Evolutionary conservation across 2,329 filamentous ascomycete species (phyloP).

Genomic region (Didymella pomorum): DNA sequence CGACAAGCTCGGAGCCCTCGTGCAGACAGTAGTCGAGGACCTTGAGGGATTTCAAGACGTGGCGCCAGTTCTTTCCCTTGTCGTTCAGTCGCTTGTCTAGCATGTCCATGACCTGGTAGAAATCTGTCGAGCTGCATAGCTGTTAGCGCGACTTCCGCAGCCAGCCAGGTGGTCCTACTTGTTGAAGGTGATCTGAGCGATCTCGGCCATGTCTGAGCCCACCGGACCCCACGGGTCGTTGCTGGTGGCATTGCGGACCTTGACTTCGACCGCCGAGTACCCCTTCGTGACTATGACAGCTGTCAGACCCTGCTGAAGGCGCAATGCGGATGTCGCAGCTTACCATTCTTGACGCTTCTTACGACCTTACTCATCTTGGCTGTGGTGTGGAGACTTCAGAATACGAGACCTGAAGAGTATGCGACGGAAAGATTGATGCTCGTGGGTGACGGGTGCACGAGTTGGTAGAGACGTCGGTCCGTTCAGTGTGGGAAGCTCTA

Average conservation of each 20-base stretch:
- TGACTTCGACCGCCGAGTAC: constrained; percentile 95
- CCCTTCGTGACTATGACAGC: constrained; percentile 82
- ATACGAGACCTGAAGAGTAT: constrained; percentile 8
- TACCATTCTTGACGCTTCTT: constrained; percentile 78
- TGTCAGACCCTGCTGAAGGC: constrained; percentile 8
- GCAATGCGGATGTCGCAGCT: constrained; percentile 8
- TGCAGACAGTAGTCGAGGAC: constrained; percentile 98
- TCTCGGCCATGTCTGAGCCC: constrained; percentile 98
- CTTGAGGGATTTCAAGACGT: constrained; percentile 96
- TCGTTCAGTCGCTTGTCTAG: constrained; percentile 98
- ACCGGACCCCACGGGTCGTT: constrained; percentile 99
- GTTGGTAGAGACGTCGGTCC: constrained; percentile 13
- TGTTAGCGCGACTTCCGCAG: constrained; percentile 36
- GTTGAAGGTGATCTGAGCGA: constrained; percentile 96
- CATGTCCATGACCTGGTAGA: constrained; percentile 99
- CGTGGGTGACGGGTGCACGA: constrained; percentile 11
- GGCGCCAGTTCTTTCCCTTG: constrained; percentile 99
- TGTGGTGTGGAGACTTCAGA: constrained; percentile 11
- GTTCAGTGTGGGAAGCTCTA: constrained; percentile 23
- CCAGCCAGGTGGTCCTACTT: constrained; percentile 68
- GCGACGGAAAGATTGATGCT: constrained; percentile 20
- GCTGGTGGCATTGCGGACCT: constrained; percentile 83
- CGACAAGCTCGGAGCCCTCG: constrained; percentile 93
- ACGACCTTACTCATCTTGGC: constrained; percentile 91
- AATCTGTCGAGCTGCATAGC: constrained; percentile 80